phyloP scores from a whole-genome alignment of 768 basidiomycete genomes.

The Tylopilus felleus region DNA sequence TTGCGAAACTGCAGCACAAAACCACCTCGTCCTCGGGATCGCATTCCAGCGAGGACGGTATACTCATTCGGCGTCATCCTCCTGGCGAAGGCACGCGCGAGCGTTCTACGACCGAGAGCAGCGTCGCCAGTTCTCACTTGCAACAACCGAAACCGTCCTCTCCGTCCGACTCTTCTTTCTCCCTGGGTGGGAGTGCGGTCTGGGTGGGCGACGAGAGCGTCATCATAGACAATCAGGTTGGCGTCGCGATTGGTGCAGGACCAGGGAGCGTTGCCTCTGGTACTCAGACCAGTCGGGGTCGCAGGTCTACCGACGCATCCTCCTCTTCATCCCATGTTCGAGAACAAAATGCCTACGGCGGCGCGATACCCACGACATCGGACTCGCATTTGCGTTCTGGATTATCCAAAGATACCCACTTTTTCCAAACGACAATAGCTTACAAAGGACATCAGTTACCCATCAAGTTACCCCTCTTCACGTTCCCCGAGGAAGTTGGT shows the following conservation, averaged over 20 bases:
- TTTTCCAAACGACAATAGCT: conserved; percentile 79
- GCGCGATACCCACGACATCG: conserved; percentile 40
- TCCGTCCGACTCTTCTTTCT: conserved; percentile 71
- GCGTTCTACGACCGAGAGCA: conserved; percentile 41
- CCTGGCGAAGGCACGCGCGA: conserved; percentile 33
- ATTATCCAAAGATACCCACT: conserved; percentile 85
- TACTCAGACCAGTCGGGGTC: conserved; percentile 46
- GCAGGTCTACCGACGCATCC: conserved; percentile 71
- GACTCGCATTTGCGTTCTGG: conserved; percentile 49
- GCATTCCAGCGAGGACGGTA: conserved; percentile 65
- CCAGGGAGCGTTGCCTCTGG: conserved; percentile 45
- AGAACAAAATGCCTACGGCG: conserved; percentile 38
- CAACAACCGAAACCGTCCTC: conserved; percentile 42
- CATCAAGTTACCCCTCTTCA: conserved; percentile 85
- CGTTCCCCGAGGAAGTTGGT: conserved; percentile 93
- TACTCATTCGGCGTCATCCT: conserved; percentile 41
- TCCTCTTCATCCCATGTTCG: conserved; percentile 58
- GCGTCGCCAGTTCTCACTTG: conserved; percentile 30
- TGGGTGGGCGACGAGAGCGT: conserved; percentile 80
- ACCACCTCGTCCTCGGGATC: conserved; percentile 58
- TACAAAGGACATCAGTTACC: conserved; percentile 85
- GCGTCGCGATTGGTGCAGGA: conserved; percentile 39
- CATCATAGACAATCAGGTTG: conserved; percentile 41
- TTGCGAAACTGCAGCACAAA: conserved; percentile 39
- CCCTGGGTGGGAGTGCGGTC: conserved; percentile 75